phyloP scores from a whole-genome alignment of 441 rosid genomes.

The Hura crepitans region DNA sequence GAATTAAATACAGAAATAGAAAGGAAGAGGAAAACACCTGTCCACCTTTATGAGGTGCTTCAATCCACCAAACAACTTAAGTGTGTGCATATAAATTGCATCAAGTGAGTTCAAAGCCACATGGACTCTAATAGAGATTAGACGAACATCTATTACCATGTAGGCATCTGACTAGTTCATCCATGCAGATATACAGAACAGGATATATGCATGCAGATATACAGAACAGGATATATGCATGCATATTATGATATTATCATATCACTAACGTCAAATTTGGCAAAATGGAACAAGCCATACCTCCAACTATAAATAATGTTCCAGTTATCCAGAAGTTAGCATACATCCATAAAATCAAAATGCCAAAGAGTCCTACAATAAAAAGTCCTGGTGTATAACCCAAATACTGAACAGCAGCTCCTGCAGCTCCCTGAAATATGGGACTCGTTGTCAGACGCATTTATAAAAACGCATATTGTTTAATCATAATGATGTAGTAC shows the following conservation, averaged over 20 bases:
- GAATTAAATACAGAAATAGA: constrained; percentile 12
- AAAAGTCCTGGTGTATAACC: constrained; percentile 97
- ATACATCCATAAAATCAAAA: constrained; percentile 90
- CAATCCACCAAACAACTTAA: background rate
- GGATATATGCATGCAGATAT: no score
- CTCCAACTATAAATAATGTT: constrained; percentile 89
- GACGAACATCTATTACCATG: no score
- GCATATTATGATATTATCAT: background rate
- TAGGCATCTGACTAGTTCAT: no score
- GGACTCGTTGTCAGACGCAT: constrained; percentile 18
- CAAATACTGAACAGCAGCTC: constrained; percentile 73
- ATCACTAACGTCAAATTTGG: constrained; percentile 1
- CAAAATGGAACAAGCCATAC: constrained; percentile 39
- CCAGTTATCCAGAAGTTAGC: constrained; percentile 99
- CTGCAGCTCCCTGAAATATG: constrained; percentile 84
- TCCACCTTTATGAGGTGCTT: background rate
- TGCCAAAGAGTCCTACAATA: constrained; percentile 81
- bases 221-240: no score
- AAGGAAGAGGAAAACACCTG: background rate
- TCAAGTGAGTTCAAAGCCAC: background rate
- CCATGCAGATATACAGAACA: no score
- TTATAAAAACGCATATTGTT: background rate
- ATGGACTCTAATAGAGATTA: no score
- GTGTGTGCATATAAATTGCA: background rate
- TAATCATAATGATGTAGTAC: background rate